Evolutionary conservation across 1,284 basidiomycete species (phyloP).

Genomic region (Moniliophthora roreri): DNA sequence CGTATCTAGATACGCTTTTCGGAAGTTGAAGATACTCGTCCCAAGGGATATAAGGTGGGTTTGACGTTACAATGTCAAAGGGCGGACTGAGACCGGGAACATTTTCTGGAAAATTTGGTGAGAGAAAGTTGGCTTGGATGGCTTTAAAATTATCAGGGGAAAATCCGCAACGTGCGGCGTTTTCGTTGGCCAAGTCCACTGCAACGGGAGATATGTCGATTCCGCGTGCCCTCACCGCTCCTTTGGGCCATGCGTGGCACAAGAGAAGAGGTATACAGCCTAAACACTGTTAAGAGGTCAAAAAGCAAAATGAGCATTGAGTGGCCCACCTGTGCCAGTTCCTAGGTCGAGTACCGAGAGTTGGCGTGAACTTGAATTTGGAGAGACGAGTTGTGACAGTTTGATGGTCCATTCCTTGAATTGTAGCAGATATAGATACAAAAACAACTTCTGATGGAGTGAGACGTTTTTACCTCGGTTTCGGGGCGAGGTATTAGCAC

Average conservation of each 20-base stretch:
- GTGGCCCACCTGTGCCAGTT: slow-evolving; percentile 64
- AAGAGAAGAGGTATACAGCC: slow-evolving; percentile 84
- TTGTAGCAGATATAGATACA: neutral
- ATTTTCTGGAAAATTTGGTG: slow-evolving; percentile 26
- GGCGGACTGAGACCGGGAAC: slow-evolving; percentile 38
- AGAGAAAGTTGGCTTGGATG: slow-evolving; percentile 10
- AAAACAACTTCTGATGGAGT: neutral
- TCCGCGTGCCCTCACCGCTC: slow-evolving; percentile 54
- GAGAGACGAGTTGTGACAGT: slow-evolving; percentile 46
- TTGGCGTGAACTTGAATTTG: slow-evolving; percentile 34
- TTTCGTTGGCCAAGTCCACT: slow-evolving; percentile 70
- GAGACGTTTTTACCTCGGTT: slow-evolving; percentile 53
- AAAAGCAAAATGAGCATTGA: neutral
- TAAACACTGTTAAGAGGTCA: neutral
- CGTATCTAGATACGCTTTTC: slow-evolving; percentile 69
- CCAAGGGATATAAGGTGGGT: slow-evolving; percentile 89
- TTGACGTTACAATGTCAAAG: slow-evolving; percentile 83
- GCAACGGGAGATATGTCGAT: slow-evolving; percentile 75
- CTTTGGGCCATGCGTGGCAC: slow-evolving; percentile 57
- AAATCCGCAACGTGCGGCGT: slow-evolving; percentile 51
- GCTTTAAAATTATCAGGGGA: slow-evolving; percentile 23
- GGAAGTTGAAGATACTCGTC: slow-evolving; percentile 66
- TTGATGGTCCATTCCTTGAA: slow-evolving; percentile 59
- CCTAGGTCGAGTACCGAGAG: slow-evolving; percentile 79
- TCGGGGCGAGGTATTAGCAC: slow-evolving; percentile 91